phyloP scores from a whole-genome alignment of 768 basidiomycete species.

The Suillus tomentosus region DNA sequence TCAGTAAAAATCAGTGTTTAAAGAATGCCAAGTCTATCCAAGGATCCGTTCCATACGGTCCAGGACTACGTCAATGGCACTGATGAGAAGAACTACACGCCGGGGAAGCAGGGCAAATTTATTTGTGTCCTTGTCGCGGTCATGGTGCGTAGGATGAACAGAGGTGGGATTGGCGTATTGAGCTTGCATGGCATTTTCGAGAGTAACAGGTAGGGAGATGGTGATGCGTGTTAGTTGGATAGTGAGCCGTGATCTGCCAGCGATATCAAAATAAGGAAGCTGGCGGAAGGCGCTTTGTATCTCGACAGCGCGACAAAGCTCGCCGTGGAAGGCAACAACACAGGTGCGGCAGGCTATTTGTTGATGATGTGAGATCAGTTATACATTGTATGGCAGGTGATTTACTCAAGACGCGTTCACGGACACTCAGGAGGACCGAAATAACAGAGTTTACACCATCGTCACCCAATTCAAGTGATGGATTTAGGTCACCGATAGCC shows the following conservation, averaged over 20 bases:
- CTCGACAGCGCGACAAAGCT: constrained; percentile 78
- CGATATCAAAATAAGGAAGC: constrained; percentile 76
- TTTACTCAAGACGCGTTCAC: constrained; percentile 75
- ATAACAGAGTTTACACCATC: constrained; percentile 81
- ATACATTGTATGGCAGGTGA: constrained; percentile 12
- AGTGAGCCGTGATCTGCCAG: constrained; percentile 73
- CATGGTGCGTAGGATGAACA: constrained; percentile 19
- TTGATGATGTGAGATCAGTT: not conserved
- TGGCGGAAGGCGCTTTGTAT: constrained; percentile 75
- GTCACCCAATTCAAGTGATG: constrained; percentile 72
- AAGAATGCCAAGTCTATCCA: constrained; percentile 20
- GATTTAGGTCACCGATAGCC: constrained; percentile 79
- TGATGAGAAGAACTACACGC: constrained; percentile 59
- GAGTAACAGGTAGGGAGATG: constrained; percentile 68
- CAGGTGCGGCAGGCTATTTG: constrained; percentile 72
- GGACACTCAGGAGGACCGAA: constrained; percentile 64
- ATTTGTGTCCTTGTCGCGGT: constrained; percentile 22
- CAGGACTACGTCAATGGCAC: constrained; percentile 60
- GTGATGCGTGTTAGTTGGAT: constrained; percentile 79
- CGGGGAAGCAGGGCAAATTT: constrained; percentile 51
- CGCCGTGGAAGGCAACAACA: constrained; percentile 68
- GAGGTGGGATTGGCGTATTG: constrained; percentile 28
- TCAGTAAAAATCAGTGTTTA: not conserved
- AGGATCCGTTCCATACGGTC: constrained; percentile 67
- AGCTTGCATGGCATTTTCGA: constrained; percentile 68